phyloP scores from a whole-genome alignment of 208 protist genomes.

The Zelonia costaricensis region DNA sequence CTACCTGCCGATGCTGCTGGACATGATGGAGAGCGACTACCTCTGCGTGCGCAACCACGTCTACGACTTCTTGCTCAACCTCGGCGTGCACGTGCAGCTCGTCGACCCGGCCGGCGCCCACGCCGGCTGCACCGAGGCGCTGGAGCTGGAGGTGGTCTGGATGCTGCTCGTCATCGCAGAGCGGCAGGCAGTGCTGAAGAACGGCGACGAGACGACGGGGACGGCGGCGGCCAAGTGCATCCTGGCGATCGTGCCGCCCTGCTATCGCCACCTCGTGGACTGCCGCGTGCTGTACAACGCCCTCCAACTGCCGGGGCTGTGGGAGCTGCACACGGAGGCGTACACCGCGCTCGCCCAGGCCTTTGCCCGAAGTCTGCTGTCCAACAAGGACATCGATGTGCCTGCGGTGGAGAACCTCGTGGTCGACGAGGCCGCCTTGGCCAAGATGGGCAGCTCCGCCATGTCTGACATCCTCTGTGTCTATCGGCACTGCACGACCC shows the following conservation, averaged over 20 bases:
- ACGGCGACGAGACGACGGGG: slow-evolving; percentile 73
- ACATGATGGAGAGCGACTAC: slow-evolving; percentile 86
- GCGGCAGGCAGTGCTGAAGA: slow-evolving; percentile 58
- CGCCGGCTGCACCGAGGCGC: slow-evolving; percentile 67
- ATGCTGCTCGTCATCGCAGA: slow-evolving; percentile 59
- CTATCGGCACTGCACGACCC: slow-evolving; percentile 64
- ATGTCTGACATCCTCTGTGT: slow-evolving; percentile 49
- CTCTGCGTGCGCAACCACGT: slow-evolving; percentile 87
- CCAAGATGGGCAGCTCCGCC: slow-evolving; percentile 50
- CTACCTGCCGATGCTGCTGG: slow-evolving; percentile 76
- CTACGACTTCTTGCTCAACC: slow-evolving; percentile 84
- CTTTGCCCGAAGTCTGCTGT: slow-evolving; percentile 63
- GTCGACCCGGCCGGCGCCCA: slow-evolving; percentile 70
- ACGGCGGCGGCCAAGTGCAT: slow-evolving; percentile 75
- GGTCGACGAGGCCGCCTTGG: slow-evolving; percentile 39
- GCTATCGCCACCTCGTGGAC: slow-evolving; percentile 66
- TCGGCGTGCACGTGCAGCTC: slow-evolving; percentile 85
- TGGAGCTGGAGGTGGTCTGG: slow-evolving; percentile 84
- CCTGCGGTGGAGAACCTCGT: slow-evolving; percentile 26
- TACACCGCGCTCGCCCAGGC: slow-evolving; percentile 64
- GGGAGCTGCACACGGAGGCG: slow-evolving; percentile 51
- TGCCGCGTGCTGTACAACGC: slow-evolving; percentile 60
- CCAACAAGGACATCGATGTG: slow-evolving; percentile 32
- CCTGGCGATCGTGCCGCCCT: slow-evolving; percentile 59
- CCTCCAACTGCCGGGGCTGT: slow-evolving; percentile 54